These are phyloP conservation scores for Coemansia sp. DNA, from an alignment of 371 early-diverging fungal species.

Conservation along the genomic window DNA sequence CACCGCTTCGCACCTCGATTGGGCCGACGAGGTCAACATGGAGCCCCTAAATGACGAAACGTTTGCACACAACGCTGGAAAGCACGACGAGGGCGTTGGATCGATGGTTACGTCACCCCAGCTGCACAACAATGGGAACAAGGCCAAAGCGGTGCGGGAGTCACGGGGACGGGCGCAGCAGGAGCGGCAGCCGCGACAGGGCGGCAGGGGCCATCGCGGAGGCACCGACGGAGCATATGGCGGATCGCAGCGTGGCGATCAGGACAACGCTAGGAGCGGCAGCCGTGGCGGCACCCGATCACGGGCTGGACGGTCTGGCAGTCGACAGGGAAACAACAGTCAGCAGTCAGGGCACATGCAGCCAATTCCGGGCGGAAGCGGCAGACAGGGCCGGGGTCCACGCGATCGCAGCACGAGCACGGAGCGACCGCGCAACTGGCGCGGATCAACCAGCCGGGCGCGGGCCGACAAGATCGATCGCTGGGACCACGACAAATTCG, in stretches of 20 bases:
- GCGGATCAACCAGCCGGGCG: conserved; percentile 14
- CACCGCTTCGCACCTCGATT: conserved; percentile 43
- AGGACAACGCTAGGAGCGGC: conserved; percentile 2
- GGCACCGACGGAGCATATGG: conserved; percentile 9
- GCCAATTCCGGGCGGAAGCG: background rate
- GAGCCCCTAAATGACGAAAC: conserved; percentile 18
- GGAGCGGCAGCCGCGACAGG: conserved; percentile 21
- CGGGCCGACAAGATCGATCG: conserved; percentile 34
- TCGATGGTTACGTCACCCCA: conserved; percentile 14
- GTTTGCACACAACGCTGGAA: background rate
- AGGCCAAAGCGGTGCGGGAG: background rate
- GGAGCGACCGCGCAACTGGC: conserved; percentile 40
- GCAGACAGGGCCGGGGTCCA: conserved; percentile 8
- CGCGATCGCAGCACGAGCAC: conserved; percentile 46
- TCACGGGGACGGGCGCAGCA: conserved; percentile 5
- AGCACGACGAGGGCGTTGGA: conserved; percentile 18
- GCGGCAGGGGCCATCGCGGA: conserved; percentile 6
- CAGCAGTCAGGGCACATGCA: conserved; percentile 6
- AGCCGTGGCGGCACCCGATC: conserved; percentile 11
- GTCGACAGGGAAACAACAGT: conserved; percentile 17
- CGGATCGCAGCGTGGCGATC: conserved; percentile 3
- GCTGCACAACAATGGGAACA: background rate
- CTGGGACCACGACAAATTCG: conserved; percentile 48
- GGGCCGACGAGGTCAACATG: conserved; percentile 46
- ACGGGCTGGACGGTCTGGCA: conserved; percentile 34